phyloP scores from a whole-genome alignment of 108 stramenopile species.

The Schizochytrium sp. region DNA sequence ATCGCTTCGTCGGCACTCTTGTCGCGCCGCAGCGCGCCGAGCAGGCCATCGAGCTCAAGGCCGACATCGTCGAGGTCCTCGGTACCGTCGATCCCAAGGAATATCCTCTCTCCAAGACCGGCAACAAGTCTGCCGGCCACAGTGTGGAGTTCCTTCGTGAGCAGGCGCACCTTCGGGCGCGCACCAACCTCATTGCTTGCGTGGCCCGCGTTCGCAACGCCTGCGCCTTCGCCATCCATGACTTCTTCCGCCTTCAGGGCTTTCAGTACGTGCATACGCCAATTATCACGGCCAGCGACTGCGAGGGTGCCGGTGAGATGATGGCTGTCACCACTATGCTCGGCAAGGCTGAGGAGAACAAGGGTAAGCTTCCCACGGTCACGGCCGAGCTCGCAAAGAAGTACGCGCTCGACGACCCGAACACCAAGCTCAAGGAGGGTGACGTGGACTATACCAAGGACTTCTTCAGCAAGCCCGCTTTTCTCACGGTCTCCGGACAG shows the following conservation, averaged over 20 bases:
- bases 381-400: slow-evolving; percentile 25
- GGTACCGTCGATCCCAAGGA: slow-evolving; percentile 50
- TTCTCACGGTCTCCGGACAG: slow-evolving; percentile 83
- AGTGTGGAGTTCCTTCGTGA: slow-evolving; percentile 63
- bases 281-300: slow-evolving; percentile 67
- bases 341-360: slow-evolving; percentile 28
- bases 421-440: slow-evolving; percentile 33
- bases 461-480: slow-evolving; percentile 61
- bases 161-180: slow-evolving; percentile 64
- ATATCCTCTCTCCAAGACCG: slow-evolving; percentile 39
- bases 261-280: slow-evolving; percentile 76
- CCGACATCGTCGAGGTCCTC: slow-evolving; percentile 41
- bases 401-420: slow-evolving; percentile 36
- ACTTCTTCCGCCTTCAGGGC: slow-evolving; percentile 68
- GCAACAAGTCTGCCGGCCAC: slow-evolving; percentile 45
- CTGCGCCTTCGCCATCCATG: slow-evolving; percentile 71
- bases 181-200: slow-evolving; percentile 54
- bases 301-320: slow-evolving; percentile 92
- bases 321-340: slow-evolving; percentile 65
- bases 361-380: slow-evolving; percentile 38
- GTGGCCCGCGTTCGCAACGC: slow-evolving; percentile 71
- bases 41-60: slow-evolving; percentile 62
- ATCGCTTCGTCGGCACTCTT: slow-evolving; percentile 50
- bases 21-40: slow-evolving; percentile 50
- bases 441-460: slow-evolving; percentile 62